These are phyloP conservation scores for Aurantiochytrium sp. DNA, from an alignment of 108 stramenopile species.

Conservation along the genomic window DNA sequence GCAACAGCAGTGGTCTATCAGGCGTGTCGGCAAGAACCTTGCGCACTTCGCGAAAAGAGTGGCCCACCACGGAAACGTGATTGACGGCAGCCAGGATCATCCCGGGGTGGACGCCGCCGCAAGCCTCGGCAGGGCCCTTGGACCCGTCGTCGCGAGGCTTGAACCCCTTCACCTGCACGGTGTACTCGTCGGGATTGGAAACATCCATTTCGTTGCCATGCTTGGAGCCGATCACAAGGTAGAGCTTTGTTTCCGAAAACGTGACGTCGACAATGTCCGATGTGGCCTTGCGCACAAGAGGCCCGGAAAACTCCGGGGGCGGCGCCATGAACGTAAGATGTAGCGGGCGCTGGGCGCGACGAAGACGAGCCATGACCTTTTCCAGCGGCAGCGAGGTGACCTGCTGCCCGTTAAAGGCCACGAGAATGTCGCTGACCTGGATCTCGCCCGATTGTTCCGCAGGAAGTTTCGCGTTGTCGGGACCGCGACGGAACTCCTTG, in stretches of 20 bases:
- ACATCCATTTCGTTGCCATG: conserved; percentile 1
- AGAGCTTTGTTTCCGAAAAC: not conserved
- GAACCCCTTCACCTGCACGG: not conserved
- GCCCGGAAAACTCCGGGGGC: not conserved
- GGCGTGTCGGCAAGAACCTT: not conserved
- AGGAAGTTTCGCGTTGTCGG: not conserved
- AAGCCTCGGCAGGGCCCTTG: not conserved
- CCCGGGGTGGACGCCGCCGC: not conserved
- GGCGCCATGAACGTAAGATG: not conserved
- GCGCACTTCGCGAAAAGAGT: not conserved
- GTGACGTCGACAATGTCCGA: not conserved
- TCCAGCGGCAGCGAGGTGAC: not conserved
- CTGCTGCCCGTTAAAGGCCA: conserved; percentile 1
- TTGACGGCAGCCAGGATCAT: not conserved
- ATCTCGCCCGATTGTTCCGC: not conserved
- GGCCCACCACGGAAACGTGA: not conserved
- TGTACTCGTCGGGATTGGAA: not conserved
- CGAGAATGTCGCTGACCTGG: not conserved
- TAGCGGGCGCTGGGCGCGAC: not conserved
- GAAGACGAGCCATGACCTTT: not conserved
- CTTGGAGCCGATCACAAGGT: not conserved
- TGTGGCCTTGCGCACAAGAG: not conserved
- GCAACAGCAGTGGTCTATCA: not conserved
- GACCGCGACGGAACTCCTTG: not conserved
- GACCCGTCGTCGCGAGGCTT: not conserved